Base-by-base conservation (phyloP, 441 rosid genomes). In the Populus trichocarpa region DNA sequence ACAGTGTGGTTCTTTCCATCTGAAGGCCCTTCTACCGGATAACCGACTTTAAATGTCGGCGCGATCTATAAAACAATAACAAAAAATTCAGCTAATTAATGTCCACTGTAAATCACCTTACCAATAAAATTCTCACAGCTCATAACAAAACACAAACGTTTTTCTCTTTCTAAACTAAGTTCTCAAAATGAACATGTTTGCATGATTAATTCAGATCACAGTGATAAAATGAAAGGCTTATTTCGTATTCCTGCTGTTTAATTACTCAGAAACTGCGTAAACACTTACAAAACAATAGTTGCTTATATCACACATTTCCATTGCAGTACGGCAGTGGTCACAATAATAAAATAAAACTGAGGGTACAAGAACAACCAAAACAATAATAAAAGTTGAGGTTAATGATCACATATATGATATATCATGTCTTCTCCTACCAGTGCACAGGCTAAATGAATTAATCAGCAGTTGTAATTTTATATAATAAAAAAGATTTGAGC, bases 31-130 rank as follows among this genome's bases (percentile, higher is more conserved):
- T 72, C 40, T 50, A 46, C 65, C 69, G 7, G 26, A 30, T 13
- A 22, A 73, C 69, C 33, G 12, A 61, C 79, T 32, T 78, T 65
- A 33, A 50, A 23, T 64, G 70, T 32, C 12, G 33, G 63, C 46
- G 68, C 40, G 18, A 70, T 77, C 85, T 82, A 67, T 20, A 69
- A 30, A 77, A 9, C 8, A 72, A 38, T 30, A 26, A 70, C 14
- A 33, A 64, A 32, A 32, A 18, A 16, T 61, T 36, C 12, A 69
- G 38, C 36, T 33, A 6, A 25, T 30, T 4, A 20, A 23, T 26
- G 32, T 25, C 28, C 25, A 46, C 32, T 23, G 20, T 73, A 35
- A 38, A 64, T 38, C 30, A 63, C 36, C 18, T 20, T 4, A 13
- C 14, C 16, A 12, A 35, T 63, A 35, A 35, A 18, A 61, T 63